Evolutionary conservation across 257 asterid species (phyloP), one percentile per base, ranked within the genome.

Genomic region (Primulina tabacum): DNA sequence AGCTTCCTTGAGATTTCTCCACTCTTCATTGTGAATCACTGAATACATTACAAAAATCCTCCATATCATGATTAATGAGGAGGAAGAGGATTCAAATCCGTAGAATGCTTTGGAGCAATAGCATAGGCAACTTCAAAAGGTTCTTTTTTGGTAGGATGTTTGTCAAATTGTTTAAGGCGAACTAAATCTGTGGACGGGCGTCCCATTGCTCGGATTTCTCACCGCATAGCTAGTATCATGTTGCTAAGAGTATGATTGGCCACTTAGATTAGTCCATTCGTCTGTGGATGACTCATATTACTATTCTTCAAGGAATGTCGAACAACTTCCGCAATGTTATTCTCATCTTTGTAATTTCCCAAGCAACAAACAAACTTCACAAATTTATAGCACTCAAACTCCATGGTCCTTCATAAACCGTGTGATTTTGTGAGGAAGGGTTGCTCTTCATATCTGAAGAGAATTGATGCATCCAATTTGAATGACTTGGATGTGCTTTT

Each of bases 401-500:
- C 17, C 57, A 50, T 12, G 20, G 18, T 14, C 57, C 57, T 50
- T 38, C 5, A 2, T 14, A 50, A 50, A 11, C 57, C 57, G 1
- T 17, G 20, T 17, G 8, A 5, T 50, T 16, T 17, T 50, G 55
- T 43, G 18, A 43, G 55, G 18, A n/a, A 43, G 57, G 21, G 20
- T 16, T 50, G 57, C 57, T 43, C 50, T 11, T 43, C 57, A 59
- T 58, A 35, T 53, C 58, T 52, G 21, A 21, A 64, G 68, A 64
- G 53, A 60, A 67, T 35, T 32, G 67, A 53, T 50, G 26, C 12
- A 38, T 67, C 69, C 74, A 59, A 50, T 47, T 73, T 64, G 20
- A 58, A 20, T 61, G 50, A 53, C 61, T 71, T 71, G 52, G 58
- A 40, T 67, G 38, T 56, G 72, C 58, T 34, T 5, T 14, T 55